A percentile compares a stretch with the other conserved stretches of the same genome.
phyloP scores from a whole-genome alignment of 2,329 filamentous ascomycete species.

The Thielaviopsis ethacetica region DNA sequence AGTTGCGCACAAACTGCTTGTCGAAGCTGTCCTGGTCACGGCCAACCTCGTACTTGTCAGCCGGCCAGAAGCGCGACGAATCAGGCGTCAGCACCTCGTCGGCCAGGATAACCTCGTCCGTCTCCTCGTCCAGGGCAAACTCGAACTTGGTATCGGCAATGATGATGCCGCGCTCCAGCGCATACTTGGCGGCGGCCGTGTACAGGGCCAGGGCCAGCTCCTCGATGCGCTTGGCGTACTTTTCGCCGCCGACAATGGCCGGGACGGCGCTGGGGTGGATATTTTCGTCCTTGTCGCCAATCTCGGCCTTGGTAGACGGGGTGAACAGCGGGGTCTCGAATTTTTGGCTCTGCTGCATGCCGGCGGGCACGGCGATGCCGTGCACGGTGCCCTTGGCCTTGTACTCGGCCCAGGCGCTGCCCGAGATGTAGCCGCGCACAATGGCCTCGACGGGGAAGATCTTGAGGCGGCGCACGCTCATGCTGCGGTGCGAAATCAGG shows the following conservation, averaged over 20 bases:
- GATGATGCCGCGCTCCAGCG: conserved; percentile 24
- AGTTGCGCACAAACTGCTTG: conserved; percentile 74
- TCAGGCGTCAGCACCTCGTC: conserved; percentile 80
- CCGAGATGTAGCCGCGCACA: conserved; percentile 76
- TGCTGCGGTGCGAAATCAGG: conserved; percentile 47
- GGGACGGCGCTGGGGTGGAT: conserved; percentile 57
- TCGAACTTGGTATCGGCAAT: conserved; percentile 35
- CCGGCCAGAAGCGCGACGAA: conserved; percentile 75
- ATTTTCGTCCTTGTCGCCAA: conserved; percentile 69
- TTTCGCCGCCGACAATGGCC: conserved; percentile 20
- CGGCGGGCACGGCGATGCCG: conserved; percentile 51
- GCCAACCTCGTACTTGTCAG: conserved; percentile 46
- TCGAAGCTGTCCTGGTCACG: conserved; percentile 71
- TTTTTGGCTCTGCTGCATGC: conserved; percentile 52
- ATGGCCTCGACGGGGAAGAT: conserved; percentile 71
- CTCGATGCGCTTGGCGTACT: conserved; percentile 19
- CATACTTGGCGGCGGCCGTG: conserved; percentile 41
- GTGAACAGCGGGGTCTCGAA: conserved; percentile 52
- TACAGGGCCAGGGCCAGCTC: conserved; percentile 20
- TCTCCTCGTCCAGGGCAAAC: conserved; percentile 25
- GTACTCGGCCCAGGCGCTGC: conserved; percentile 69
- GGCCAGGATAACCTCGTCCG: conserved; percentile 26
- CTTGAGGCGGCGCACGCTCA: conserved; percentile 59
- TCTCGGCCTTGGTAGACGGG: conserved; percentile 71
- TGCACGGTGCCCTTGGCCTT: conserved; percentile 59